Conservation (phyloP, 2,329 filamentous ascomycete species). For the Dactylellina leptospora region DNA sequence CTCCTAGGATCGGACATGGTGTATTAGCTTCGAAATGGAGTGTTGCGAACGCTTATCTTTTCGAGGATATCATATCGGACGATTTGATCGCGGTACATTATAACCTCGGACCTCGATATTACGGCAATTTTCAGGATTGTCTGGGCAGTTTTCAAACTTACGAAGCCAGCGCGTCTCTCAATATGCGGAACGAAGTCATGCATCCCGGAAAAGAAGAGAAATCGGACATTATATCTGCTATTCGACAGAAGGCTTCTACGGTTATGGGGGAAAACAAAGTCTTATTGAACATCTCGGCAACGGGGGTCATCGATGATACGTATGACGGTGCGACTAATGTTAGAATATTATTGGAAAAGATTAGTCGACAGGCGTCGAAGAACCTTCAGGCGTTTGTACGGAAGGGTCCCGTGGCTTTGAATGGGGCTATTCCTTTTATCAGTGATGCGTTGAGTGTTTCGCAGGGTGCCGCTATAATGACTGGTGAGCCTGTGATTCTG, state of each 20-base stretch:
- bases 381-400: slow-evolving; percentile 55
- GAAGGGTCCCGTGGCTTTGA: slow-evolving; percentile 74
- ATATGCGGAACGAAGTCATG: slow-evolving; percentile 87
- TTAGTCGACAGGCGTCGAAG: slow-evolving; percentile 68
- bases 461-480: slow-evolving; percentile 82
- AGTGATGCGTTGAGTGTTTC: slow-evolving; percentile 85
- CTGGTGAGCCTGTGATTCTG: slow-evolving; percentile 81
- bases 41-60: slow-evolving; percentile 85
- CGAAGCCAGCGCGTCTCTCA: slow-evolving; percentile 86
- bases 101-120: slow-evolving; percentile 87
- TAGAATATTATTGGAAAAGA: slow-evolving; percentile 65
- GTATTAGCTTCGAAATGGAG: slow-evolving; percentile 84
- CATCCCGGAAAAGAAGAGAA: slow-evolving; percentile 88
- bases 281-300: slow-evolving; percentile 82
- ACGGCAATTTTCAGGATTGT: slow-evolving; percentile 96
- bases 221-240: slow-evolving; percentile 89
- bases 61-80: slow-evolving; percentile 86
- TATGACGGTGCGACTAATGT: slow-evolving; percentile 69
- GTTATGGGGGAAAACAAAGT: slow-evolving; percentile 84
- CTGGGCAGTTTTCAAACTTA: slow-evolving; percentile 97
- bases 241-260: slow-evolving; percentile 81
- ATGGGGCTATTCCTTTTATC: slow-evolving; percentile 84
- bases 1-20: slow-evolving; percentile 76
- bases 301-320: slow-evolving; percentile 80
- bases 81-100: slow-evolving; percentile 91